These are phyloP conservation scores for Picocystis sp. DNA, from an alignment of 163 green algal species.

Conservation along the genomic window DNA sequence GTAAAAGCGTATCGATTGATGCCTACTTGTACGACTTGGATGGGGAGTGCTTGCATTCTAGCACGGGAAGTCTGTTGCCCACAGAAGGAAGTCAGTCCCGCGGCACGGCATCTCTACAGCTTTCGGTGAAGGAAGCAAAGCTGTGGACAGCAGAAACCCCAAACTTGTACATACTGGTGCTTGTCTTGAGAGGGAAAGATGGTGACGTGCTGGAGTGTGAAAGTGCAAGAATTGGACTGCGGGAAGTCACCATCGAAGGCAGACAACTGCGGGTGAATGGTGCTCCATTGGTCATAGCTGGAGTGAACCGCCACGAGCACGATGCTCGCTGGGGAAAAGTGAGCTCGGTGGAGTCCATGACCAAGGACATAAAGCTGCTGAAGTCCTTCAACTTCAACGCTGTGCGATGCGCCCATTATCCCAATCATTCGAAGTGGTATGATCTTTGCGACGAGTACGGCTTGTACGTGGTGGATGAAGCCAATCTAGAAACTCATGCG, in stretches of 20 bases:
- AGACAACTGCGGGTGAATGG: conserved; percentile 18
- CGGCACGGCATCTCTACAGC: background rate
- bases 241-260: conserved; percentile 14
- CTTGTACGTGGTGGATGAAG: conserved; percentile 87
- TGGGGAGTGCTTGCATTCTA: no score
- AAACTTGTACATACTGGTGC: conserved; percentile 61
- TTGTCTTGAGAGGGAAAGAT: conserved; percentile 30
- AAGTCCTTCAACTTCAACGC: conserved; percentile 93
- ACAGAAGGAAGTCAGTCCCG: background rate
- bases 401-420: conserved; percentile 86
- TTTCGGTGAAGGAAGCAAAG: conserved; percentile 1
- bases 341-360: conserved; percentile 40
- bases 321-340: conserved; percentile 16
- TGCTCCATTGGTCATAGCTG: conserved; percentile 14
- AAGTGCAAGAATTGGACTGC: conserved; percentile 46
- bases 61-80: no score
- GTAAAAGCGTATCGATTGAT: no score
- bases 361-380: conserved; percentile 74
- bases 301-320: conserved; percentile 31
- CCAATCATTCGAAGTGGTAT: conserved; percentile 73
- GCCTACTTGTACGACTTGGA: no score
- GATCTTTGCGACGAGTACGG: conserved; percentile 72
- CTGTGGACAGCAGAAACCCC: conserved; percentile 78
- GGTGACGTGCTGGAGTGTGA: conserved; percentile 16
- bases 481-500: conserved; percentile 93